Evolutionary conservation across 2,329 filamentous ascomycete genomes (phyloP).

Genomic region (Bretziella fagacearum): DNA sequence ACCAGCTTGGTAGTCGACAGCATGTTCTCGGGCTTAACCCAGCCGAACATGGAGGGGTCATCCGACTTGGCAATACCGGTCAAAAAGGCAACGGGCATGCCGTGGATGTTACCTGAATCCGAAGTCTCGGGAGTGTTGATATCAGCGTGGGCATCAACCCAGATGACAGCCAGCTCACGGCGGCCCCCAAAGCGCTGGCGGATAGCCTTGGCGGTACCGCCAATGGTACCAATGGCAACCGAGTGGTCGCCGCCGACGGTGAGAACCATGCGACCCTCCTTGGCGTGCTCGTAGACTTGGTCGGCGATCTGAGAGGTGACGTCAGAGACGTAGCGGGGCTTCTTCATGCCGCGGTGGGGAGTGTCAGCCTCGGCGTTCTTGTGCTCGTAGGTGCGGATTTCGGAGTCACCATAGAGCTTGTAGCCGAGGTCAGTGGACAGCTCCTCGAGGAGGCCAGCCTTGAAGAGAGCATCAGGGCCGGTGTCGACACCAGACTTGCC

Average conservation of each 20-base stretch:
- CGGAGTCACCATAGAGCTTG: slow-evolving; percentile 66
- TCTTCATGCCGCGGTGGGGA: slow-evolving; percentile 84
- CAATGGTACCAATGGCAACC: slow-evolving; percentile 86
- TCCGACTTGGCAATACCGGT: slow-evolving; percentile 69
- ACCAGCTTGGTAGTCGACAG: slow-evolving; percentile 70
- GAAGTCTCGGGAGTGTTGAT: slow-evolving; percentile 93
- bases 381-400: slow-evolving; percentile 67
- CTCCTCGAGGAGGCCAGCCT: slow-evolving; percentile 70
- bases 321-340: slow-evolving; percentile 67
- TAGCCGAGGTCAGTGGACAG: slow-evolving; percentile 76
- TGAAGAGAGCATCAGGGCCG: slow-evolving; percentile 74
- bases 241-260: slow-evolving; percentile 93
- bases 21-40: slow-evolving; percentile 58
- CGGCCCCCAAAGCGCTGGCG: slow-evolving; percentile 54
- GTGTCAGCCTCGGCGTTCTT: slow-evolving; percentile 57
- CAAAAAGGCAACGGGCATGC: slow-evolving; percentile 90
- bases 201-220: slow-evolving; percentile 70
- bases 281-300: slow-evolving; percentile 78
- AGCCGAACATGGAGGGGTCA: slow-evolving; percentile 69
- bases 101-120: slow-evolving; percentile 85
- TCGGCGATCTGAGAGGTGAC: slow-evolving; percentile 65
- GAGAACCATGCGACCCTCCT: slow-evolving; percentile 68
- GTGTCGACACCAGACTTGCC: slow-evolving; percentile 85
- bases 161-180: slow-evolving; percentile 83
- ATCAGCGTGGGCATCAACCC: slow-evolving; percentile 96